Conservation (phyloP, 2,329 filamentous ascomycete genomes). For the Keithomyces neogunnii region DNA sequence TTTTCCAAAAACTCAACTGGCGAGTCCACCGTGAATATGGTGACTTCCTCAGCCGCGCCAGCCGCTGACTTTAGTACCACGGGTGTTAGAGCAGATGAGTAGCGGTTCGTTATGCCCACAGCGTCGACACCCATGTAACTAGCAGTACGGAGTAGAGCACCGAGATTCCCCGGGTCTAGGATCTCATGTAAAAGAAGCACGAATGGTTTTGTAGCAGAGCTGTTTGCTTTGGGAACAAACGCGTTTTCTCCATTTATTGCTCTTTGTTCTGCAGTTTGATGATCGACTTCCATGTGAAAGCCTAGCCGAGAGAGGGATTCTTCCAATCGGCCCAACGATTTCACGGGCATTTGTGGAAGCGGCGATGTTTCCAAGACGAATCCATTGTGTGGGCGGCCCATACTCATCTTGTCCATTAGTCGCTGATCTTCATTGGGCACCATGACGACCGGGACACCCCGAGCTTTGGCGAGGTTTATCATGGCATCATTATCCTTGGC, state of each 20-base stretch:
- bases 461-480: conserved; percentile 36
- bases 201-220: conserved; percentile 48
- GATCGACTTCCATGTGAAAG: conserved; percentile 52
- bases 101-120: conserved; percentile 65
- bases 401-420: conserved; percentile 76
- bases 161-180: conserved; percentile 81
- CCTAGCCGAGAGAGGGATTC: conserved; percentile 34
- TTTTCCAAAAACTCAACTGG: conserved; percentile 60
- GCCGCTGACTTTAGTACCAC: conserved; percentile 81
- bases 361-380: conserved; percentile 81
- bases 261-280: conserved; percentile 67
- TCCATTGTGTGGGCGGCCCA: conserved; percentile 80
- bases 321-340: conserved; percentile 42
- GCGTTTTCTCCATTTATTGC: conserved; percentile 59
- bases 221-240: conserved; percentile 31
- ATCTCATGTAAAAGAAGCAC: conserved; percentile 69
- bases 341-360: conserved; percentile 63
- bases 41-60: conserved; percentile 75
- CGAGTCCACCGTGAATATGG: conserved; percentile 60
- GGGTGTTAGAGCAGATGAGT: conserved; percentile 65
- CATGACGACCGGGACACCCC: conserved; percentile 45
- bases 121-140: conserved; percentile 87
- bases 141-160: conserved; percentile 79
- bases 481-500: conserved; percentile 36
- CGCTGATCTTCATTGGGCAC: conserved; percentile 54